These are phyloP conservation scores for Colletotrichum tropicicola DNA, from an alignment of 2,329 filamentous ascomycete species.

Conservation along the genomic window DNA sequence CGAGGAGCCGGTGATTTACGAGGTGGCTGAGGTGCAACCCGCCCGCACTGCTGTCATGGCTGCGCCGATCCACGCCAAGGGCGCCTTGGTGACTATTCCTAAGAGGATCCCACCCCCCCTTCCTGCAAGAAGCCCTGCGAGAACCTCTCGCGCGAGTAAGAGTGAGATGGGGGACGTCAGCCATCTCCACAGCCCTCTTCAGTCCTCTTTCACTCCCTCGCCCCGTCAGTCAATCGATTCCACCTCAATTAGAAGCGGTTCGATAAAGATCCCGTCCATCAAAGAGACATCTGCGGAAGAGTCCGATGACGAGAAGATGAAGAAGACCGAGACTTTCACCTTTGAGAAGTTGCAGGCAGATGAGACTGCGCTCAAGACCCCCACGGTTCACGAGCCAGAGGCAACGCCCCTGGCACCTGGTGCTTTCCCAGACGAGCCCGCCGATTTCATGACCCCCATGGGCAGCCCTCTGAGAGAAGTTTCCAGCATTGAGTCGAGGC, in stretches of 20 bases:
- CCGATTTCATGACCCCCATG: conserved; percentile 10
- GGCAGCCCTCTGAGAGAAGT: conserved; percentile 16
- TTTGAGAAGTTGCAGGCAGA: neutral
- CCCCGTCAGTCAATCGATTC: conserved; percentile 29
- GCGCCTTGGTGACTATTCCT: conserved; percentile 84
- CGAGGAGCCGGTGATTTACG: conserved; percentile 75
- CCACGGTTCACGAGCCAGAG: neutral
- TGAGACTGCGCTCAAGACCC: neutral
- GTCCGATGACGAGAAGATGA: neutral
- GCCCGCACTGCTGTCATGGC: conserved; percentile 67
- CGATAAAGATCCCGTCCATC: conserved; percentile 22
- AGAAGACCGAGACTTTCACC: neutral
- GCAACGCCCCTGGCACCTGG: conserved; percentile 22
- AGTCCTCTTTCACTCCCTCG: conserved; percentile 52
- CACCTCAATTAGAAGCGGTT: conserved; percentile 30
- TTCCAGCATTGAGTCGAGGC: conserved; percentile 13
- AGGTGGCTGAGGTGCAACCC: conserved; percentile 68
- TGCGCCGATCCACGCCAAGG: conserved; percentile 75
- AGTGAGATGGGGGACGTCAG: conserved; percentile 70
- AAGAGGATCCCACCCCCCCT: conserved; percentile 82
- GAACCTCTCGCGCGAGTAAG: conserved; percentile 62
- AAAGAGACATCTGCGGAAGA: conserved; percentile 6
- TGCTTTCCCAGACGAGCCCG: conserved; percentile 19
- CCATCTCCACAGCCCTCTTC: conserved; percentile 58
- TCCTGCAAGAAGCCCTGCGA: conserved; percentile 78